These are phyloP conservation scores for Linnemannia exigua DNA, from an alignment of 192 early-diverging fungal genomes.

Conservation along the genomic window DNA sequence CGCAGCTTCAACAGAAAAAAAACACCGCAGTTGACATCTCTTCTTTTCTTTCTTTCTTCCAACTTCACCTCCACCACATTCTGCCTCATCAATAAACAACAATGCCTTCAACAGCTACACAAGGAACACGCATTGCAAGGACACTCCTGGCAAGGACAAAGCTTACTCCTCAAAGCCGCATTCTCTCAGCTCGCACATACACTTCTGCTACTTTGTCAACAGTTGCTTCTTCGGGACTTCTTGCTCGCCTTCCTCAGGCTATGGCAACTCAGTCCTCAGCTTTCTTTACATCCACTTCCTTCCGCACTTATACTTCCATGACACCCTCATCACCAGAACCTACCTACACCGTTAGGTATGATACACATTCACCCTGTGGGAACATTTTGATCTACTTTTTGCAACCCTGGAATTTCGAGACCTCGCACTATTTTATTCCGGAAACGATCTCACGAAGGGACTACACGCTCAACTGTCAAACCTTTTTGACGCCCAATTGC, in stretches of 20 bases:
- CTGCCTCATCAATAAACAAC: not conserved
- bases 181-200: not conserved
- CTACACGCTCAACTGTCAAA: too few relatives aligned
- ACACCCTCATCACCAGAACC: constrained; percentile 16
- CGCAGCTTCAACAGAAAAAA: not conserved
- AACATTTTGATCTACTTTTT: too few relatives aligned
- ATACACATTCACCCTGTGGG: not conserved
- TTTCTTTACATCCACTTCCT: not conserved
- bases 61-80: not conserved
- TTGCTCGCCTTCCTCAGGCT: not conserved
- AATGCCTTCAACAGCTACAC: constrained; percentile 12
- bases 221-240: not conserved
- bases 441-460: too few relatives aligned
- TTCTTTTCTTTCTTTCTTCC: not conserved
- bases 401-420: too few relatives aligned
- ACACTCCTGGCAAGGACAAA: not conserved
- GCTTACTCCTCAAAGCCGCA: not conserved
- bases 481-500: too few relatives aligned
- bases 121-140: constrained; percentile 4
- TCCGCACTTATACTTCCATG: constrained; percentile 15
- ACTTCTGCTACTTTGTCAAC: not conserved
- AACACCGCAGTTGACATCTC: not conserved
- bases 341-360: constrained; percentile 33
- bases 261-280: not conserved
- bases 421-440: too few relatives aligned